Base-by-base conservation (phyloP, 2,329 filamentous ascomycete genomes). In the Botrytis tulipae region DNA sequence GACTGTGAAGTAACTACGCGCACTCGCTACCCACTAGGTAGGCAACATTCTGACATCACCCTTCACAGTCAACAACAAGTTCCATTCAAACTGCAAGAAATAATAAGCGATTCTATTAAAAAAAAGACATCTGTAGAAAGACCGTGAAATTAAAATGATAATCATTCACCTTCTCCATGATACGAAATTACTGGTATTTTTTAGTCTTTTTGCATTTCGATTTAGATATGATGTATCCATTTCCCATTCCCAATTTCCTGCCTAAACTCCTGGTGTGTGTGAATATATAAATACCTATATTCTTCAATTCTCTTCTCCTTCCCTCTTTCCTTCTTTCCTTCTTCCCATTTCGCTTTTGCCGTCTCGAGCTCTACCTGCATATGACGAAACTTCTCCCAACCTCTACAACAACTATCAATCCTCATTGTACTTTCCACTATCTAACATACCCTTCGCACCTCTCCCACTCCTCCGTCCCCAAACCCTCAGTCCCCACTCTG, bases 401-500 rank as follows among this genome's bases (percentile, higher is more conserved):
- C 2, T 4, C 20, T 25, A 46, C 62, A n/a, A 44, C 22, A 65
- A 29, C 44, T 22, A 29, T 48, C 18, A 71, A 51, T 79, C 75
- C 73, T 75, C 75, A 59, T 78, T 78, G 75, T 78, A 75, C 22
- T 76, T 69, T 67, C 79, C 80, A 40, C 82, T 81, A 60, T 76
- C 81, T 51, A 83, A 74, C 37, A 83, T 80, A 46, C 82, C 82
- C 37, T 82, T 82, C 35, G 79, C 82, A 76, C 76, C 78, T 61
- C 77, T 75, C 75, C 76, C 80, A 73, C 77, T 80, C 60, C 78
- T 76, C 57, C 76, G 78, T 2, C 89, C 87, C 73, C 86, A 76
- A 6, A 90, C 86, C 76, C 89, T 87, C 60, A 83, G 83, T 2
- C 87, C 84, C 93, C 94, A 97, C 76, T 95, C 93, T 67, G 86